Evolutionary conservation across 2,329 filamentous ascomycete species (phyloP).

Genomic region (Verticillium nonalfalfae): DNA sequence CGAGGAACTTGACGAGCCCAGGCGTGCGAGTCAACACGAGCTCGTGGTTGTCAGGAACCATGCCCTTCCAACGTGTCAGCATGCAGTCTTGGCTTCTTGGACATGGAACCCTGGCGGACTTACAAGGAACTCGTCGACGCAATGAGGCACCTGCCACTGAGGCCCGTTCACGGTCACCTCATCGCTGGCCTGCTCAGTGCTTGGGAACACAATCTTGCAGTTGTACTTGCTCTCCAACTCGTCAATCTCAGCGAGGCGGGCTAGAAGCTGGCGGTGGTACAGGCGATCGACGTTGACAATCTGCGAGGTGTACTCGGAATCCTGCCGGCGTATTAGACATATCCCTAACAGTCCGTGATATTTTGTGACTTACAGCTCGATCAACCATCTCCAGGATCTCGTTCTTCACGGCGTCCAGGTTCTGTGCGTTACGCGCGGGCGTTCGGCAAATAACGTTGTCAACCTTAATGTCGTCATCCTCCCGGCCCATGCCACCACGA

Average conservation of each 20-base stretch:
- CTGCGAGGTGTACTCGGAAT: slow-evolving; percentile 94
- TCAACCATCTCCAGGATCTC: slow-evolving; percentile 99
- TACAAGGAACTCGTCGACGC: slow-evolving; percentile 89
- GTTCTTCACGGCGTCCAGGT: slow-evolving; percentile 92
- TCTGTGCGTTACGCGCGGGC: slow-evolving; percentile 93
- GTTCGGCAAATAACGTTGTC: slow-evolving; percentile 99
- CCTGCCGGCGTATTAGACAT: slow-evolving; percentile 36
- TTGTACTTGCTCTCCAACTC: slow-evolving; percentile 99
- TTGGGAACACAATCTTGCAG: slow-evolving; percentile 98
- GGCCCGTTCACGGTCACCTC: slow-evolving; percentile 93
- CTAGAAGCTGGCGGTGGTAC: slow-evolving; percentile 90
- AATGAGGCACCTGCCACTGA: slow-evolving; percentile 96
- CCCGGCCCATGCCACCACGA: slow-evolving; percentile 81
- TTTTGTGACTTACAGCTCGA: slow-evolving; percentile 59
- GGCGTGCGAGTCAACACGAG: slow-evolving; percentile 73
- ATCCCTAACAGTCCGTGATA: not conserved
- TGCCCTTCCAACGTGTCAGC: slow-evolving; percentile 50
- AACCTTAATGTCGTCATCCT: slow-evolving; percentile 97
- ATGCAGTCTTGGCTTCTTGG: slow-evolving; percentile 13
- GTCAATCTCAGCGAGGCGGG: slow-evolving; percentile 82
- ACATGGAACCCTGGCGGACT: slow-evolving; percentile 14
- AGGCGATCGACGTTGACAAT: slow-evolving; percentile 89
- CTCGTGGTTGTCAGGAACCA: slow-evolving; percentile 96
- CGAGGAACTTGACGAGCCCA: slow-evolving; percentile 74
- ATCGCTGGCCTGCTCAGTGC: slow-evolving; percentile 94